phyloP scores from a whole-genome alignment of 257 asterid species.

The Datura wrightii region DNA sequence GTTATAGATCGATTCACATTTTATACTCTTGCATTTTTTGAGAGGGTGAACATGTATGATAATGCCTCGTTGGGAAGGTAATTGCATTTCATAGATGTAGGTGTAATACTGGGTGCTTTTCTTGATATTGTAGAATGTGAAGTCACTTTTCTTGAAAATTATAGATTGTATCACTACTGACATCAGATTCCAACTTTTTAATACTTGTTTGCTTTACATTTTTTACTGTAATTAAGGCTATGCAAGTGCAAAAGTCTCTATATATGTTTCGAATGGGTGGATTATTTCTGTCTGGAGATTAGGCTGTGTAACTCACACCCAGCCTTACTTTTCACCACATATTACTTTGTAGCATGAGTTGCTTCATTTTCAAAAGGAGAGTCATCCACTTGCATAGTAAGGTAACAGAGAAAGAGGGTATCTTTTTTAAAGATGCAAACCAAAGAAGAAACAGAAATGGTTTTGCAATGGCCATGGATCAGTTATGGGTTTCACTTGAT shows the following conservation, averaged over 20 bases:
- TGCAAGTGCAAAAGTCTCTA: not conserved
- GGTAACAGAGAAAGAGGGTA: not conserved
- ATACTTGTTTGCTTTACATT: constrained; percentile 13
- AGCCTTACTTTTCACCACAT: not conserved
- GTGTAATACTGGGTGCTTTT: not conserved
- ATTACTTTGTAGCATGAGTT: not conserved
- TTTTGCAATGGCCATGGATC: constrained; percentile 1
- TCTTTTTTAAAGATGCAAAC: not conserved
- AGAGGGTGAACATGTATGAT: constrained; percentile 89
- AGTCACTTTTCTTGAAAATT: not conserved
- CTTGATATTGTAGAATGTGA: not conserved
- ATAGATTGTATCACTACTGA: not conserved
- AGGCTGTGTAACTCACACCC: not conserved
- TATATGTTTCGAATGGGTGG: not conserved
- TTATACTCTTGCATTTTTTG: constrained; percentile 96
- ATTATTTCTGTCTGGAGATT: not conserved
- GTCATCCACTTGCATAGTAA: not conserved
- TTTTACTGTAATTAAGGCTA: not conserved
- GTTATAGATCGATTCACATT: constrained; percentile 95
- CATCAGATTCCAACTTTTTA: not conserved
- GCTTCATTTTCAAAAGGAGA: constrained; percentile 15
- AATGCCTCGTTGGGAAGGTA: constrained; percentile 96
- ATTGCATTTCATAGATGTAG: not conserved
- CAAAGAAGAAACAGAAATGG: not conserved
- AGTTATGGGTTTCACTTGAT: not conserved